Base-by-base conservation (phyloP, 106 monocot genomes). In the Hemerocallis citrina region DNA sequence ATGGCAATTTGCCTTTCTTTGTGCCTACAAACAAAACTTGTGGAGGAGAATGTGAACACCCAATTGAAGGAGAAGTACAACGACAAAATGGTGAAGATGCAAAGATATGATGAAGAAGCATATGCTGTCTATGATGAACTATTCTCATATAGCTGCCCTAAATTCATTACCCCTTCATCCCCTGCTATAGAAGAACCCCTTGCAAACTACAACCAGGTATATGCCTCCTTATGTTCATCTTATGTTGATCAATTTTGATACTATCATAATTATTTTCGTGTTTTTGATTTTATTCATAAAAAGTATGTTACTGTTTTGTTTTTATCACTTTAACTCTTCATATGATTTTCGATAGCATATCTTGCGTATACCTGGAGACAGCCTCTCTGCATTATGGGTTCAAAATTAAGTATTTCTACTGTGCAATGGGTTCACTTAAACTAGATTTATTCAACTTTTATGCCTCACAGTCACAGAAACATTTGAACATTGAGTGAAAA, bases 61-160 rank as follows among this genome's bases (percentile, higher is more conserved):
- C 95, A 96, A 41, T 60, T 96, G 60, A 86, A 81, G 64, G 95
- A 96, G 61, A 96, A 96, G 72, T 96, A 96, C 64, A 77, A 69
- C 60, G 95, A 96, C 9, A 96, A 96, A 67, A 96, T 96, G 95
- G 23, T 69, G 55, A 90, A 87, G 66, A 96, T 96, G 95, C 90
- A 86, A 62, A 83, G 87, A 44, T 87, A 67, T 62, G 95, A 96
- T 62, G 95, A 96, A 27, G 95, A 96, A 61, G 95, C 90, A 16
- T 84, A 73, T 75, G 68, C 72, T 64, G 64, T 90, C 13, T 96
- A 84, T 72, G 95, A 96, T 67, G 95, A 96, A 32, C 90, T 96
- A 19, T 96, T 96, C 62, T 83, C 90, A 0, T 96, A 96, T 79
- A 90, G 86, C 20, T 96, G 95, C 68, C 95, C 95, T 11, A 96